Base-by-base conservation (phyloP, 768 basidiomycete species). In the Pholiota conissans region DNA sequence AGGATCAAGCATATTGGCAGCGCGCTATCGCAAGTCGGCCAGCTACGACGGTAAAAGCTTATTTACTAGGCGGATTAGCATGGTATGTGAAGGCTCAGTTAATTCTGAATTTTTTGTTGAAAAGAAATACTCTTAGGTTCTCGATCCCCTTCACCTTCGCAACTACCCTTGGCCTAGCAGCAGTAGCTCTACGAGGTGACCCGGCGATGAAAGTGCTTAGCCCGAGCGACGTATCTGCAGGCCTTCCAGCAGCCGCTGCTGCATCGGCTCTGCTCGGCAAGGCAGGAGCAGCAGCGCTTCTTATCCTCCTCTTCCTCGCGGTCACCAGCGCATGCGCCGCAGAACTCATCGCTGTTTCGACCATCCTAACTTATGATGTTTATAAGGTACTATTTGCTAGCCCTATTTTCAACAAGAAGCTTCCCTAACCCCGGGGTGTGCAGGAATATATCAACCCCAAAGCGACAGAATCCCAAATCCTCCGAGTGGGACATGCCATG, bases 261-360 rank as follows among this genome's bases (percentile, higher is more conserved):
- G 93, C 93, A 1, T 79, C 86, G 1, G 90, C 93, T 0, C 75
- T 98, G 7, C 76, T 96, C 11, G 93, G 93, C 0, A 79, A 91
- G 64, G 76, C 83, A 0, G 95, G 95, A 26, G 94, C 92, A 2
- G 82, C 83, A 5, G 86, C 90, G 0, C 74, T 96, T 59, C 82
- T 95, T n/a, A 70, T 94, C 30, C 78, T 96, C 0, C 82, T 95
- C 27, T 95, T 95, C 79, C 74, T 95, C 68, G 91, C 92, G 8
- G 91, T 95, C 61, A 91, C 91, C 1, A 85, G 86, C 47, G 65
- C 66, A 30, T 90, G 89, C 40, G 86, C 86, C 42, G 95, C 95
- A 13, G 95, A 98, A 72, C 79, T 95, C 56, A 95, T 98, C 63
- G 95, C 94, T 0, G 91, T 95, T 2, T 93, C 92, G 1, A 84